Percentiles rank a stretch among this genome's conserved stretches.
phyloP scores from a whole-genome alignment of 2,329 filamentous ascomycete species.

The Fusarium nisikadoi region DNA sequence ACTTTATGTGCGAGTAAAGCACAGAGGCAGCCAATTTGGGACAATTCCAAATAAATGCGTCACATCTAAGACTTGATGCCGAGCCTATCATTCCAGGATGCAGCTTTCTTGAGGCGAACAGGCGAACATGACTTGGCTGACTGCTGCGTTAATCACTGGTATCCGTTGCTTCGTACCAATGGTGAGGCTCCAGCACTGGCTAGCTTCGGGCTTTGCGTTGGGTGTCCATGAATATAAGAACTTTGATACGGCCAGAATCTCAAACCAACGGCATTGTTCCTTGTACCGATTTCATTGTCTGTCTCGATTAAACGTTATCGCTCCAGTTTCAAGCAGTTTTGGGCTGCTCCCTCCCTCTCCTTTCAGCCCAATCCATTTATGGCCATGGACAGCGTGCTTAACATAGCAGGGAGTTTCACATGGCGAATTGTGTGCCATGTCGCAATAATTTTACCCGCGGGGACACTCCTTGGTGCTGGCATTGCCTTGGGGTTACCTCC shows the following conservation, averaged over 20 bases:
- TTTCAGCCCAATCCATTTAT: neutral
- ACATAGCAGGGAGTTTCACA: neutral
- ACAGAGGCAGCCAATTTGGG: neutral
- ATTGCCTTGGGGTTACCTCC: conserved; percentile 26
- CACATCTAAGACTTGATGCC: neutral
- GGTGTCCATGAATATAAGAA: conserved; percentile 20
- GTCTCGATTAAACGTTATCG: neutral
- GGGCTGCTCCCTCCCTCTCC: neutral
- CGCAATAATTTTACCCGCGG: conserved; percentile 19
- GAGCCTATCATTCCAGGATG: neutral
- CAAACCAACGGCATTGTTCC: neutral
- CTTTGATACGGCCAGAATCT: neutral
- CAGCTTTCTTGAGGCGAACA: neutral
- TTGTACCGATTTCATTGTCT: neutral
- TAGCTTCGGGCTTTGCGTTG: conserved; percentile 11
- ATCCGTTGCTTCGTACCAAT: neutral
- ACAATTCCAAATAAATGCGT: neutral
- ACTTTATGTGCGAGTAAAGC: neutral
- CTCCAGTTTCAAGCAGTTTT: neutral
- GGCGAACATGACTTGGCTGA: conserved; percentile 1
- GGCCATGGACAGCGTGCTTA: conserved; percentile 8
- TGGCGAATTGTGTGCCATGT: conserved; percentile 6
- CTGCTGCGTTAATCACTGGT: neutral
- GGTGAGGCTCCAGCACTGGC: neutral
- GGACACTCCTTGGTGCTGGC: conserved; percentile 30